A percentile compares a stretch with the other conserved stretches of the same genome.
Conservation (phyloP, 2,329 filamentous ascomycete genomes). For the Exophiala alcalophila region DNA sequence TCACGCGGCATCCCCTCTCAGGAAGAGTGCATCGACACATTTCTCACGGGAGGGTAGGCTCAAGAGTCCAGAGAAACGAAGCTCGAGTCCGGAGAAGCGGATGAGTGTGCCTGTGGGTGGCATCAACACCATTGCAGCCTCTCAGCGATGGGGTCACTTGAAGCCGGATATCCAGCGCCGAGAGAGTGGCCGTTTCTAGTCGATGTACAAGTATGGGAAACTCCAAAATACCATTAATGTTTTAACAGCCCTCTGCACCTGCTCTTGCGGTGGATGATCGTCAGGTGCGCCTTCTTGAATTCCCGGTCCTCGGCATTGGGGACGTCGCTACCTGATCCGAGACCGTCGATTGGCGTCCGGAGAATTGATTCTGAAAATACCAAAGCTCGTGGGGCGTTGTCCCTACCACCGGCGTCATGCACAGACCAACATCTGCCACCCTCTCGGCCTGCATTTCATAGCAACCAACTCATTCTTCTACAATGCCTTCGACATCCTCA, state of each 20-base stretch:
- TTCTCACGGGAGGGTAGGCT: conserved; percentile 28
- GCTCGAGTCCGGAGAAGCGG: conserved; percentile 44
- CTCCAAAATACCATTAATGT: conserved; percentile 6
- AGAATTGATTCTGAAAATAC: conserved; percentile 15
- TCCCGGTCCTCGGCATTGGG: neutral
- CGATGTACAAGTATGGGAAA: conserved; percentile 1
- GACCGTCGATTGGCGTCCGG: too few species aligned
- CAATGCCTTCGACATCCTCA: conserved; percentile 21
- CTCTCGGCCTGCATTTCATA: conserved; percentile 27
- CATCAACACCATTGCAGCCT: conserved; percentile 35
- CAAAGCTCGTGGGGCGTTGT: conserved; percentile 15
- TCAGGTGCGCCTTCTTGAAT: conserved; percentile 12
- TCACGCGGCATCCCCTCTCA: conserved; percentile 77
- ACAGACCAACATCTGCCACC: conserved; percentile 26
- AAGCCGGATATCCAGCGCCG: conserved; percentile 29
- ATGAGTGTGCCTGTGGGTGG: conserved; percentile 39
- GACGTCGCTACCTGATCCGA: too few species aligned
- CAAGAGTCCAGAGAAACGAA: conserved; percentile 39
- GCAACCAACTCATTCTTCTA: conserved; percentile 24
- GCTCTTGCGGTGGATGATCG: neutral
- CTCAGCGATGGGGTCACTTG: conserved; percentile 37
- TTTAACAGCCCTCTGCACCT: neutral
- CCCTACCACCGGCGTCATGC: conserved; percentile 14
- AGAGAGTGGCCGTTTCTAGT: conserved; percentile 34
- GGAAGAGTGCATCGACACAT: conserved; percentile 68